Conservation (phyloP, 2,329 filamentous ascomycete genomes). For the Ophiostoma triangulosporum region DNA sequence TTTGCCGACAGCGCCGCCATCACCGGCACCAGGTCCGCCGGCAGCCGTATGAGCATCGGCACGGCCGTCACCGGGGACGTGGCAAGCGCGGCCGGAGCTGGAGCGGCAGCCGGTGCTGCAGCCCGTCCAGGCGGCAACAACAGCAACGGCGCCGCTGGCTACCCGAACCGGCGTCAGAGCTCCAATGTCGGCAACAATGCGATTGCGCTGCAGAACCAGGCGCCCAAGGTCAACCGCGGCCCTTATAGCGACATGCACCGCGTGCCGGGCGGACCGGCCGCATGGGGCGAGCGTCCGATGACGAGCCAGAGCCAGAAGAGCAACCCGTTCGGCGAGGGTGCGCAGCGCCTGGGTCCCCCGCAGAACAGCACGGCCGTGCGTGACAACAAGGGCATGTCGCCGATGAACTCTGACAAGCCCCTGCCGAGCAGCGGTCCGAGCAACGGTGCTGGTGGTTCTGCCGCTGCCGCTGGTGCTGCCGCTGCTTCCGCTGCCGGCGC, state of each 20-base stretch:
- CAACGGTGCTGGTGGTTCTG: conserved; percentile 5
- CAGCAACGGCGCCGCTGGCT: not conserved
- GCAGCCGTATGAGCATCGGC: conserved; percentile 59
- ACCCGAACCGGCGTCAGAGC: conserved; percentile 35
- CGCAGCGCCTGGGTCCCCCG: conserved; percentile 29
- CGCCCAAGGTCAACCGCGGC: conserved; percentile 17
- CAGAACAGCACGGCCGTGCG: conserved; percentile 9
- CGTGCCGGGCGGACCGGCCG: conserved; percentile 16
- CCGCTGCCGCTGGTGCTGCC: conserved; percentile 23
- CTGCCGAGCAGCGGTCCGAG: not conserved
- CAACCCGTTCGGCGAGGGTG: conserved; percentile 60
- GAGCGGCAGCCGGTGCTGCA: not conserved
- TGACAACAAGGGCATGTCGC: conserved; percentile 16
- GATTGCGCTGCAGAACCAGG: conserved; percentile 23
- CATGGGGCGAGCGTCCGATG: conserved; percentile 32
- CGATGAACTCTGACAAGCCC: conserved; percentile 4
- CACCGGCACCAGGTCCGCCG: not conserved
- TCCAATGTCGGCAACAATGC: conserved; percentile 21
- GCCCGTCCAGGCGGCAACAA: not conserved
- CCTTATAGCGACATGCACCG: not conserved
- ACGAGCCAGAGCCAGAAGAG: conserved; percentile 35
- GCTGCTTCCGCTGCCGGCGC: conserved; percentile 27
- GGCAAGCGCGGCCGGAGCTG: conserved; percentile 1
- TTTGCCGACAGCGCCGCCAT: conserved; percentile 19
- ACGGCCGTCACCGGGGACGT: conserved; percentile 6